Base-by-base conservation (phyloP, 164 flowering plant genomes). In the Tetracentron sinense region DNA sequence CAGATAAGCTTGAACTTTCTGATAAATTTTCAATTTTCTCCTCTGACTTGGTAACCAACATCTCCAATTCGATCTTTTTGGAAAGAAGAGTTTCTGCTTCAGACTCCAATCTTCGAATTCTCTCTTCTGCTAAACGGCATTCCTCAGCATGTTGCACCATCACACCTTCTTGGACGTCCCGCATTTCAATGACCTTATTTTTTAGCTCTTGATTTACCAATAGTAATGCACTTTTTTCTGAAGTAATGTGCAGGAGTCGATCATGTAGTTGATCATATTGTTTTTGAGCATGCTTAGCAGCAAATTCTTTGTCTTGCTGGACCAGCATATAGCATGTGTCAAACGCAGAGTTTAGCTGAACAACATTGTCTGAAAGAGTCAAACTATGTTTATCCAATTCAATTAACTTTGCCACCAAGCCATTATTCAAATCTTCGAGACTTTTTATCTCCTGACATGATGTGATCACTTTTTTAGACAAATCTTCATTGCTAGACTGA, bases 101-200 rank as follows among this genome's bases (percentile, higher is more conserved):
- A 68, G 82, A 77, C 64, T 92, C 91, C 78, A 88, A 72, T 30
- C 54, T 74, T 71, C 67, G 77, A 64, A 85, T 79, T 70, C 64
- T 83, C 68, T 92, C 91, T 71, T 80, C 86, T 60, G 89, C 78
- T 69, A 81, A 59, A 21, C 70, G 83, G 63, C 83, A 77, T 72
- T 86, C 95, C 71, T 92, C 94, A 44, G 88, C 87, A 78, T 83
- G 92, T 62, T 85, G 84, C 59, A 79, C 82, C 82, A 77, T 79
- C 1, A 69, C 42, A 62, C 75, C 75, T 69, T 87, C 89, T 58
- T 88, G 92, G 25, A 58, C 80, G 65, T 79, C 83, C 71, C 84
- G 88, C 63, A 86, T 88, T 65, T 86, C 92, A 54, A 44, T 28
- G 17, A 82, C 67, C 80, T 79, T 86, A 61, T 67, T 63, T 27